A percentile compares a stretch with the other conserved stretches of the same genome.
phyloP scores from a whole-genome alignment of 345 rosid species.

The Eucalyptus lansdowneana region DNA sequence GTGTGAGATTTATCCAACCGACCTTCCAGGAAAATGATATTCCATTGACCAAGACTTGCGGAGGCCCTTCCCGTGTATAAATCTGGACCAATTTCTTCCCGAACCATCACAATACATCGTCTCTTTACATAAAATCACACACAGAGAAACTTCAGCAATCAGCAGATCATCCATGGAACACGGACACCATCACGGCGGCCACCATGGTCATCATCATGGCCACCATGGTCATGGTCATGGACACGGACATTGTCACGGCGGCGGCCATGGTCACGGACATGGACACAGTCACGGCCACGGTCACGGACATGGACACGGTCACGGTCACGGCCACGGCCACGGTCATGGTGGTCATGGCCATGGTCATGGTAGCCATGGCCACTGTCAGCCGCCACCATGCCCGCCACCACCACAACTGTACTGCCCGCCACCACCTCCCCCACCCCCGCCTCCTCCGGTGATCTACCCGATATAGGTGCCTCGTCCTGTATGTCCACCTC shows the following conservation, averaged over 20 bases:
- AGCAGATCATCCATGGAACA: neutral
- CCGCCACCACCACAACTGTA: neutral
- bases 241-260: neutral
- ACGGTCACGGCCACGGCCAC: too few relatives aligned
- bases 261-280: neutral
- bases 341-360: too few relatives aligned
- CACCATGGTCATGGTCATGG: neutral
- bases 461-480: neutral
- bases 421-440: neutral
- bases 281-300: too few relatives aligned
- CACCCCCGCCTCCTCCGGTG: neutral
- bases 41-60: neutral
- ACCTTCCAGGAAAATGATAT: neutral
- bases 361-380: too few relatives aligned
- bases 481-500: neutral
- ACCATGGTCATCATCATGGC: neutral
- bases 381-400: too few relatives aligned
- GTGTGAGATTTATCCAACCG: neutral
- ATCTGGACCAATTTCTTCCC: neutral
- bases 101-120: neutral
- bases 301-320: too few relatives aligned
- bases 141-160: neutral
- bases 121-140: neutral
- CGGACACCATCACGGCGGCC: neutral
- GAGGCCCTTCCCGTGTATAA: neutral